Evolutionary conservation across 805 yeast genomes (phyloP).

Genomic region (Sungouiella blattae): DNA sequence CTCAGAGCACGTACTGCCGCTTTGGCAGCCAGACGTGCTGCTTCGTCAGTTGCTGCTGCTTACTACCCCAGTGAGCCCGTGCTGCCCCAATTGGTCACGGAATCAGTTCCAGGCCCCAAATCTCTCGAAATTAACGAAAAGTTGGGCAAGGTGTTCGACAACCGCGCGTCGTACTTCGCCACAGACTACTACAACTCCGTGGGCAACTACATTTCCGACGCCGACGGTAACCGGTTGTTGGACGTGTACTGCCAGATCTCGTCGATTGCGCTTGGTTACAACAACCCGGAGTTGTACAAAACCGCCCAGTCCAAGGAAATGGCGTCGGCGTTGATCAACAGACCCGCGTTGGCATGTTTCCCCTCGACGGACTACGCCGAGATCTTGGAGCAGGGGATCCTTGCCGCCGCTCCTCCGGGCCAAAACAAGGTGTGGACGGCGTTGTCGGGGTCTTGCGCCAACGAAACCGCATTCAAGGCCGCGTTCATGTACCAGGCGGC

Average conservation of each 20-base stretch:
- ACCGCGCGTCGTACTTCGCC: slow-evolving; percentile 40
- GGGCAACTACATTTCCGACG: slow-evolving; percentile 41
- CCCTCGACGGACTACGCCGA: slow-evolving; percentile 57
- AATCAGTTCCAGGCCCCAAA: slow-evolving; percentile 37
- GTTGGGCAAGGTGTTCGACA: slow-evolving; percentile 37
- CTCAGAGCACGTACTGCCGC: slow-evolving; percentile 8
- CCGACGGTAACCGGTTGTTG: slow-evolving; percentile 38
- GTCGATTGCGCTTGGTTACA: slow-evolving; percentile 42
- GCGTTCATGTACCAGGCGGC: slow-evolving; percentile 64
- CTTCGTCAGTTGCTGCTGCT: slow-evolving; percentile 19
- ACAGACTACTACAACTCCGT: slow-evolving; percentile 35
- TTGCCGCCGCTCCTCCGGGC: slow-evolving; percentile 66
- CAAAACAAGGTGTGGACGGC: slow-evolving; percentile 61
- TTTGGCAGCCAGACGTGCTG: slow-evolving; percentile 4
- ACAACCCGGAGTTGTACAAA: slow-evolving; percentile 37
- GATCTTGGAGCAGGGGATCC: slow-evolving; percentile 47
- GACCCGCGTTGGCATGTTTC: slow-evolving; percentile 51
- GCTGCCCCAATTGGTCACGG: slow-evolving; percentile 28
- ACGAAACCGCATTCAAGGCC: slow-evolving; percentile 68
- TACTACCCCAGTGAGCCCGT: slow-evolving; percentile 38
- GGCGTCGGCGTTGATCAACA: slow-evolving; percentile 38
- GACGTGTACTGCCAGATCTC: slow-evolving; percentile 44
- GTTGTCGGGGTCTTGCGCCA: slow-evolving; percentile 65
- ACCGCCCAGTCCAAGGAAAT: slow-evolving; percentile 39
- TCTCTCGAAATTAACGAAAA: slow-evolving; percentile 28